Conservation (phyloP, 2,329 filamentous ascomycete genomes). For the Curvularia sp. region DNA sequence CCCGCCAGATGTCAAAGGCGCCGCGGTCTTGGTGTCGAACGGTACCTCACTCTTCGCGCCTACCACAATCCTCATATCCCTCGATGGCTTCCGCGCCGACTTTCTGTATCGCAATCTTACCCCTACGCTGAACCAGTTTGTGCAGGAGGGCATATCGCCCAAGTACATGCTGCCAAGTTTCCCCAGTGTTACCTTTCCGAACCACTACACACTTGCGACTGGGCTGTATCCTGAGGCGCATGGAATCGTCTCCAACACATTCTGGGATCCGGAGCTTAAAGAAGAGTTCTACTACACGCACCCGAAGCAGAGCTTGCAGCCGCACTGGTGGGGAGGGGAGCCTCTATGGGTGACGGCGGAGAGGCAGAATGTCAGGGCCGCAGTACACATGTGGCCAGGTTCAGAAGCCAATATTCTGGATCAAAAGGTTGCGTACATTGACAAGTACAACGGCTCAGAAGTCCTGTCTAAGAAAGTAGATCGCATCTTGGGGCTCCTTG, state of each 20-base stretch:
- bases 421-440: slow-evolving; percentile 79
- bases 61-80: slow-evolving; percentile 90
- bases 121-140: slow-evolving; percentile 78
- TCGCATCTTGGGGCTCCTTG: slow-evolving; percentile 81
- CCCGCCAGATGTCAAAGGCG: slow-evolving; percentile 27
- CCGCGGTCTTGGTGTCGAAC: slow-evolving; percentile 64
- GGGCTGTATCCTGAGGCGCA: slow-evolving; percentile 92
- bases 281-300: slow-evolving; percentile 91
- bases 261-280: slow-evolving; percentile 81
- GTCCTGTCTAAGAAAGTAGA: slow-evolving; percentile 75
- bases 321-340: slow-evolving; percentile 95
- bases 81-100: slow-evolving; percentile 95
- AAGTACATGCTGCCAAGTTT: slow-evolving; percentile 94
- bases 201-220: slow-evolving; percentile 93
- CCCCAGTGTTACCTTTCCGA: slow-evolving; percentile 92
- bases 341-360: slow-evolving; percentile 95
- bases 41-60: slow-evolving; percentile 88
- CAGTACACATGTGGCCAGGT: slow-evolving; percentile 98
- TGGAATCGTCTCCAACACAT: slow-evolving; percentile 90
- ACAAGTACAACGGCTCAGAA: slow-evolving; percentile 84
- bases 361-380: slow-evolving; percentile 75
- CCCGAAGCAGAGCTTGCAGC: slow-evolving; percentile 73
- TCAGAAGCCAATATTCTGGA: slow-evolving; percentile 83
- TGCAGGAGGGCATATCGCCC: slow-evolving; percentile 85
- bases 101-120: slow-evolving; percentile 86